phyloP scores from a whole-genome alignment of 345 rosid genomes.

The Capsella bursapastoris region DNA sequence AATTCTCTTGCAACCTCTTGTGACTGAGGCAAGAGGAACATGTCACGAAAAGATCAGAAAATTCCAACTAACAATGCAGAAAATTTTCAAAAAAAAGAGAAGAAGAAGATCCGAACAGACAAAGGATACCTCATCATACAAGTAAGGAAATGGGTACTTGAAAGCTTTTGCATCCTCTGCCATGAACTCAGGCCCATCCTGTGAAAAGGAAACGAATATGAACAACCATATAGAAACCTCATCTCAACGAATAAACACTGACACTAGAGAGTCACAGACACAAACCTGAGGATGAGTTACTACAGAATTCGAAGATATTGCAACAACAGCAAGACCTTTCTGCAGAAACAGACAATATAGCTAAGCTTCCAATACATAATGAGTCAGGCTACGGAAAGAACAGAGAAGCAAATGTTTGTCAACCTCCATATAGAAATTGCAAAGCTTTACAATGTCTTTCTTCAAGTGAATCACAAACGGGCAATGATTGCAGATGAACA shows the following conservation, averaged over 20 bases:
- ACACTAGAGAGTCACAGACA: conserved; percentile 48
- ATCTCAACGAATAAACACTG: conserved; percentile 36
- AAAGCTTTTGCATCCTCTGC: conserved; percentile 78
- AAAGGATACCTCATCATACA: conserved; percentile 72
- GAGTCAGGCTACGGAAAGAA: conserved; percentile 2
- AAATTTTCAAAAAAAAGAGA: background rate
- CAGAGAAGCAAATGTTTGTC: conserved; percentile 25
- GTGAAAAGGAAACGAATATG: conserved; percentile 42
- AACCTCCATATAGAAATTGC: conserved; percentile 81
- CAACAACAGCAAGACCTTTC: conserved; percentile 94
- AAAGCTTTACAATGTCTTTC: conserved; percentile 79
- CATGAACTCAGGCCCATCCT: conserved; percentile 96
- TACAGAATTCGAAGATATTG: conserved; percentile 85
- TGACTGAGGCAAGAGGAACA: conserved; percentile 52
- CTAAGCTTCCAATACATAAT: background rate
- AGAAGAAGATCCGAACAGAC: background rate
- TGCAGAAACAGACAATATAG: conserved; percentile 45
- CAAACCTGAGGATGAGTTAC: conserved; percentile 88
- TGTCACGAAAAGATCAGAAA: background rate
- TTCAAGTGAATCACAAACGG: conserved; percentile 92
- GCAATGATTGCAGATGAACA: conserved; percentile 94
- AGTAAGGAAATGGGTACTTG: conserved; percentile 82
- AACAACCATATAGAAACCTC: conserved; percentile 12
- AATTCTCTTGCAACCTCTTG: conserved; percentile 81
- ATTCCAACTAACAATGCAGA: background rate